These are phyloP conservation scores for Beauveria medogensis DNA, from an alignment of 2,329 filamentous ascomycete species.

Conservation along the genomic window DNA sequence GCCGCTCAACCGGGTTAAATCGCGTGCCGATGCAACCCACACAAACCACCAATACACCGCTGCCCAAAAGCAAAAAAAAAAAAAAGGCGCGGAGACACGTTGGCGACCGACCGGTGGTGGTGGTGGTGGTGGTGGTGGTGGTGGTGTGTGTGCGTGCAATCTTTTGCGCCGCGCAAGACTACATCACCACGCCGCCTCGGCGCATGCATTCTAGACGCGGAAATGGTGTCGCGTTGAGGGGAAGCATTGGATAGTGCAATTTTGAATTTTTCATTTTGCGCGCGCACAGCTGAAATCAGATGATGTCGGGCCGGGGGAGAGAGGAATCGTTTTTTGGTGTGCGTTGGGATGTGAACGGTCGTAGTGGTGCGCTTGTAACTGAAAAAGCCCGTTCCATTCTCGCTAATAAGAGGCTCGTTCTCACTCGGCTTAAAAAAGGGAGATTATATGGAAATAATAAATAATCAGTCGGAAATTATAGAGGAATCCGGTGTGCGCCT, in stretches of 20 bases:
- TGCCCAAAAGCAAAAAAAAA: too few species aligned
- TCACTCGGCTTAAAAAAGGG: too few species aligned
- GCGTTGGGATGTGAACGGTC: too few species aligned
- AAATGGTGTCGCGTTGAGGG: background rate
- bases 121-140: background rate
- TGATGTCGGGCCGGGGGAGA: background rate
- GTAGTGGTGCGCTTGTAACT: too few species aligned
- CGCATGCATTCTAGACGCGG: background rate
- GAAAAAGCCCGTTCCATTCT: too few species aligned
- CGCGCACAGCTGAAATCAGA: background rate
- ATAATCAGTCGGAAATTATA: too few species aligned
- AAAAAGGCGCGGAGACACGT: too few species aligned
- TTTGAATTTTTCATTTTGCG: background rate
- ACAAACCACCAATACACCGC: too few species aligned
- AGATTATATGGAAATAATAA: too few species aligned
- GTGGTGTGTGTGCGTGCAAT: background rate
- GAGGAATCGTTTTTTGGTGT: too few species aligned
- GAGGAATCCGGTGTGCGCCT: too few species aligned
- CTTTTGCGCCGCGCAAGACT: conserved; percentile 1
- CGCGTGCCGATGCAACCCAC: background rate
- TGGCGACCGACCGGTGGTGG: background rate
- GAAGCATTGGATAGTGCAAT: background rate
- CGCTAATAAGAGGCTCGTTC: too few species aligned
- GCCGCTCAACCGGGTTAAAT: background rate
- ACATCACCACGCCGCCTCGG: background rate